These are phyloP conservation scores for Clarireedia sp. DNA, from an alignment of 2,329 filamentous ascomycete species.

Conservation along the genomic window DNA sequence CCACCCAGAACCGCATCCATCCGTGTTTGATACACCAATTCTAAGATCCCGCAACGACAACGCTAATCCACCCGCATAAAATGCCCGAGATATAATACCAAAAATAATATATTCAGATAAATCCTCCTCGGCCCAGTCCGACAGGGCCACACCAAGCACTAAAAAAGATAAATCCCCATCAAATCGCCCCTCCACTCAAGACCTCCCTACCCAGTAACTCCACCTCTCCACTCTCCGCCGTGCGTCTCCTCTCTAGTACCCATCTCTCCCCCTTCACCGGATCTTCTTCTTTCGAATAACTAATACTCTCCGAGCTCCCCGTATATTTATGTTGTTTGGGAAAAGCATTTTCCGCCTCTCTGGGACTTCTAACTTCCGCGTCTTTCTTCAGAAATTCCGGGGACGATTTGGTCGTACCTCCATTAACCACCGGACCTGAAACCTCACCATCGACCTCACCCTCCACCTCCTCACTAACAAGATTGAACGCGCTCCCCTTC, in stretches of 20 bases:
- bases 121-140: neutral
- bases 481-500: constrained; percentile 6
- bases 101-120: neutral
- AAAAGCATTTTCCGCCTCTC: constrained; percentile 20
- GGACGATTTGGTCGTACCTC: neutral
- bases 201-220: constrained; percentile 59
- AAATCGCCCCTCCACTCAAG: neutral
- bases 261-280: constrained; percentile 50
- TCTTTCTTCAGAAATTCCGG: constrained; percentile 10
- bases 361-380: neutral
- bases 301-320: constrained; percentile 59
- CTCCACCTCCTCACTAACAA: constrained; percentile 9
- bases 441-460: neutral
- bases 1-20: no score
- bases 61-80: no score
- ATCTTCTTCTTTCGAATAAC: constrained; percentile 56
- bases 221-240: constrained; percentile 55
- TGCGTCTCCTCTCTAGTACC: constrained; percentile 62
- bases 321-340: constrained; percentile 38
- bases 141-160: neutral
- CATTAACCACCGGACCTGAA: constrained; percentile 31
- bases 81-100: neutral
- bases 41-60: no score
- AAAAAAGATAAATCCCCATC: neutral
- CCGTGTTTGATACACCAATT: no score